Evolutionary conservation across 1,139 yeast genomes (phyloP), one percentile per base, ranked within the genome.

Genomic region (Zygoascus sp.): DNA sequence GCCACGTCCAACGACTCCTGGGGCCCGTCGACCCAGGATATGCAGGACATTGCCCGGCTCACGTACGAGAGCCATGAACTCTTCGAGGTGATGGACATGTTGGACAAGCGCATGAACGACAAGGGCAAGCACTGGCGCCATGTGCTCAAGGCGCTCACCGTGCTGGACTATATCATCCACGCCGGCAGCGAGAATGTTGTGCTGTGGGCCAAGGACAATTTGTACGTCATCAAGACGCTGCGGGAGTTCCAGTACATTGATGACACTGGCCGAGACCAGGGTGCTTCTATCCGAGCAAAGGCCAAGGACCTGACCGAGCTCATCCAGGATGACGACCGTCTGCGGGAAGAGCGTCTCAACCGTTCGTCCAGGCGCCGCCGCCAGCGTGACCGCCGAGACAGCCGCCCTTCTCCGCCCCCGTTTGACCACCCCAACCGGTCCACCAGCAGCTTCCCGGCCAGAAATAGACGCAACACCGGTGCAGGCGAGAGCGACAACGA

Each of bases 51-150:
- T 32, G 83, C 96, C 9, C 76, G 79, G 49, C 73, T 77, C 57
- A 85, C 97, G 1, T 84, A 79, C 63, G 84, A 81, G 55, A 71
- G 71, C 55, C 81, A 86, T 6, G 96, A 88, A 57, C 81, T 90
- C 57, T 76, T 88, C 61, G 96, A 90, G 60, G 80, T 92, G 42
- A 86, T 92, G 96, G 97, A 92, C 62, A 89, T 94, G 88, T 68
- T 92, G 46, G 98, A 90, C 68, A 81, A 90, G 58, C 77, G 99
- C 55, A 73, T 94, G 58, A 92, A 92, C 62, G 98, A 92, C 63
- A 90, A 90, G 72, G 98, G 98, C 51, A 92, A 90, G 66, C 87
- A 92, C 68, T 92, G 98, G 98, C 79, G 97, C 56, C 99, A 92
- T 66, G 92, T 92, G 40, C 92, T 95, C 55, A 94, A 92, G 56